Evolutionary conservation across 768 basidiomycete genomes (phyloP), one percentile per base, ranked within the genome.

Genomic region (Mycena pura): DNA sequence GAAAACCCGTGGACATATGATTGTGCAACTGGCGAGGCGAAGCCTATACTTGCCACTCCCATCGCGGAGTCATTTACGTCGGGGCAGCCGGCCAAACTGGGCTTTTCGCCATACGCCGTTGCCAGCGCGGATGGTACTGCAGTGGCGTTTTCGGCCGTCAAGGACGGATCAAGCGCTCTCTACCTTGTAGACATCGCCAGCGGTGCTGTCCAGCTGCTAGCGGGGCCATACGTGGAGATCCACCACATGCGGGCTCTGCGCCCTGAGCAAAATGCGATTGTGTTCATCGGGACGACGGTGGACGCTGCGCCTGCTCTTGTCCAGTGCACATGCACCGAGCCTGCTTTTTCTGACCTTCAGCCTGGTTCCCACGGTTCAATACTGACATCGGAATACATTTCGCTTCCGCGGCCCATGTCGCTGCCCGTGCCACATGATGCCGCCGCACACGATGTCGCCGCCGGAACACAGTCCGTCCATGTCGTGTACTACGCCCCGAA

Each of bases 401-500:
- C 88, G 1, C 70, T 70, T 36, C 85, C 86, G 14, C 73, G 70
- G 46, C 77, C 86, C 0, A 77, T 86, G 46, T 77, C 81, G 5
- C 68, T 89, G 36, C 19, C 40, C 25, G 60, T 47, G 2, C 49
- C 62, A 29, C 36, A 57, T n/a, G 61, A 69, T 46, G n/a, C 22
- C 28, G 58, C 71, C 3, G 68, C 69, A n/a, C n/a, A n/a, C n/a
- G 3, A 60, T 70, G n/a, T n/a, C n/a, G n/a, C n/a, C n/a, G n/a
- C n/a, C n/a, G 72, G 72, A 32, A 67, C 77, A n/a, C 68, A 52
- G 15, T 77, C 82, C 1, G 68, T 91, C 14, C 82, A 92, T 68
- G 84, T 86, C 19, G 77, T 91, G 24, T 90, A 82, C 68, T 90
- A 89, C 65, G 77, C 84, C 0, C 92, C 92, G 0, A 80, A 76